Base-by-base conservation (phyloP, 2,329 filamentous ascomycete genomes). In the Fusarium sp. region DNA sequence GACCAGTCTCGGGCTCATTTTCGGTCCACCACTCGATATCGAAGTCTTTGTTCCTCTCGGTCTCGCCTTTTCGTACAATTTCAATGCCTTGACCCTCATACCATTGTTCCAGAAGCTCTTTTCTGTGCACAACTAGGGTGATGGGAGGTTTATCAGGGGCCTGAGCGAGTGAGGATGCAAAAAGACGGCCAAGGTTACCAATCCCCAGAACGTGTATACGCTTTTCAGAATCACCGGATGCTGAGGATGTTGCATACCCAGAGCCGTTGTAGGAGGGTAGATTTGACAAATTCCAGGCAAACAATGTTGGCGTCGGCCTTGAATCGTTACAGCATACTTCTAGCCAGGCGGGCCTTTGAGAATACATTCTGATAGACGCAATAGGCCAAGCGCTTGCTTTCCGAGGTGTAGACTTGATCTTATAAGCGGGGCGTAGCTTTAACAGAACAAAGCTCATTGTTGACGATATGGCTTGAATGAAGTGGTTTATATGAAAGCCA, bases 121-220 rank as follows among this genome's bases (percentile, higher is more conserved):
- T 78, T n/a, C 84, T 85, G 75, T 94, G 92, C 38, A 97, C 85
- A n/a, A 97, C 86, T 8, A 98, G 85, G 1, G 93, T 95, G 40
- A 97, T 87, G 0, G 92, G 92, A 7, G 93, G 93, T 5, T 87
- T 85, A 22, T 87, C 80, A 1, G 80, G 74, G 11, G 89, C 82
- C 22, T 87, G 85, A 24, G 89, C 87, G 14, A 98, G 83, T 24
- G 89, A 88, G 77, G 91, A 90, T 27, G 95, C 94, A 69, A 95
- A 89, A 27, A 98, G 88, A 45, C 89, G 89, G 16, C 94, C 95
- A 15, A 97, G 84, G 77, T 94, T 97, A 38, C 95, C 95, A 14
- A 92, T 78, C 14, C 95, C 95, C 5, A 97, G 82, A 50, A 98
- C 86, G 76, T 96, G 89, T 66, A 97, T 90, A 34, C 90, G 86